A percentile compares a stretch with the other conserved stretches of the same genome.
Evolutionary conservation across 331 rosid genomes (phyloP).

Genomic region (Malus hybrid): DNA sequence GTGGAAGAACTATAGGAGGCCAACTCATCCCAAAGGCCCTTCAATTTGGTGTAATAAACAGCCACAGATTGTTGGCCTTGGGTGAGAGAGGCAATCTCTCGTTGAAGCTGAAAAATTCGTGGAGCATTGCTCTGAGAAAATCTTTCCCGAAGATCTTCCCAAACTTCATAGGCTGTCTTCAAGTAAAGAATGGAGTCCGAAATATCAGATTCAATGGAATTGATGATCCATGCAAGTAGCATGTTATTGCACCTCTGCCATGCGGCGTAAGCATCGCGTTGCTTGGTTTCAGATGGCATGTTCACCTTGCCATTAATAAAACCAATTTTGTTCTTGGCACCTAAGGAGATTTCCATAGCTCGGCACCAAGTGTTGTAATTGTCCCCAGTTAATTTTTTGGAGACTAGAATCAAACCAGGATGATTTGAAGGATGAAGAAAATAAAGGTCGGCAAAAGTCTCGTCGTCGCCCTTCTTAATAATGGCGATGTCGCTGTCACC

Average conservation of each 20-base stretch:
- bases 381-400: not conserved
- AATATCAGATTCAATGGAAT: too few relatives aligned
- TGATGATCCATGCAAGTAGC: not conserved
- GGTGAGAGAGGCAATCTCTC: too few relatives aligned
- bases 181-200: not conserved
- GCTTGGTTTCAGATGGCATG: not conserved
- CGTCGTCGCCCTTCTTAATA: too few relatives aligned
- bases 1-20: too few relatives aligned
- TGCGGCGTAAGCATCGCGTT: fast-evolving
- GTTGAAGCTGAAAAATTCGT: too few relatives aligned
- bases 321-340: not conserved
- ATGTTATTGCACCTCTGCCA: not conserved
- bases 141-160: too few relatives aligned
- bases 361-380: not conserved
- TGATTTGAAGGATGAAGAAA: not conserved
- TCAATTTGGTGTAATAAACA: too few relatives aligned
- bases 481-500: too few relatives aligned
- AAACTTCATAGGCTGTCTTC: too few relatives aligned
- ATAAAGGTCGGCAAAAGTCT: not conserved
- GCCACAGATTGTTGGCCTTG: too few relatives aligned
- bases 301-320: not conserved
- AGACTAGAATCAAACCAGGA: not conserved
- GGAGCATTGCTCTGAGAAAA: too few relatives aligned
- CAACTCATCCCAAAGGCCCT: too few relatives aligned
- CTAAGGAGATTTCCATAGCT: not conserved